Evolutionary conservation across 306 rosid species (phyloP).

Genomic region (Acacia crassicarpa): DNA sequence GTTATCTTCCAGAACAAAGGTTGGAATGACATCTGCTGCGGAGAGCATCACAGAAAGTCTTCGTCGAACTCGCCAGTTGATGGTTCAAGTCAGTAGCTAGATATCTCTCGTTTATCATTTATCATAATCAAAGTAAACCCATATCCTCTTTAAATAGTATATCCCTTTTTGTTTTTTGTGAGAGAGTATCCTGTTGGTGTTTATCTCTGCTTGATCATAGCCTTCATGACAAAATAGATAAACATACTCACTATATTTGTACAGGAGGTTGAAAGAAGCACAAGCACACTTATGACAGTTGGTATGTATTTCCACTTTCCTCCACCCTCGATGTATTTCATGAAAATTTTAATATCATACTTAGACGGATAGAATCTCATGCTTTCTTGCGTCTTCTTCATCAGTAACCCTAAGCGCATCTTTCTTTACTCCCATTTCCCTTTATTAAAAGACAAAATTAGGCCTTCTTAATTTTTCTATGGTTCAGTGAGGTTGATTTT

Average conservation of each 20-base stretch:
- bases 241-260: constrained; percentile 29
- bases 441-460: background rate
- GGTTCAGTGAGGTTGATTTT: background rate
- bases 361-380: background rate
- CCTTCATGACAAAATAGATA: background rate
- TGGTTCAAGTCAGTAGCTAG: constrained; percentile 73
- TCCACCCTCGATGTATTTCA: background rate
- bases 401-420: background rate
- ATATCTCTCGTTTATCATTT: background rate
- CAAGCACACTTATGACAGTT: constrained; percentile 65
- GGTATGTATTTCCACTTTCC: constrained; percentile 46
- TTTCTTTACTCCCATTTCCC: background rate
- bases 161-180: background rate
- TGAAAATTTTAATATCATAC: background rate
- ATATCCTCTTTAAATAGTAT: background rate
- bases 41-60: constrained; percentile 96
- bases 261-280: constrained; percentile 89
- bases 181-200: background rate
- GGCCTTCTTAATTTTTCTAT: background rate
- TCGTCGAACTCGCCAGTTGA: constrained; percentile 85
- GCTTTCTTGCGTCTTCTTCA: background rate
- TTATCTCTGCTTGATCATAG: background rate
- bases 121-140: background rate
- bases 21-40: constrained; percentile 94
- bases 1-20: constrained; percentile 66